Conservation (phyloP, 768 basidiomycete genomes). For the Leccinum sublutescens region DNA sequence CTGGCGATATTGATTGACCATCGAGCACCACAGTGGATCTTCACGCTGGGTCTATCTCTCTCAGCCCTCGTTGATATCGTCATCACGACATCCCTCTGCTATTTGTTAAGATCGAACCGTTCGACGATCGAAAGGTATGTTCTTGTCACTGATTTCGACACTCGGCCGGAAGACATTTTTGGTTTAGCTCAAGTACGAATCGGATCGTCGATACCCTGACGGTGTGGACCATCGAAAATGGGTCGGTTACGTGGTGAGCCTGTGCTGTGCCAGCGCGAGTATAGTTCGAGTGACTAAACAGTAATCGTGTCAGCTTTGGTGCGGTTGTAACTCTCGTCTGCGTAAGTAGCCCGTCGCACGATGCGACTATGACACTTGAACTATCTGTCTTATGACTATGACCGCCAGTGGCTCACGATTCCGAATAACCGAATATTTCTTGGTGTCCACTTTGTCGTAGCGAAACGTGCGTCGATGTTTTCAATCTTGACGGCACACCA, state of each 20-base stretch:
- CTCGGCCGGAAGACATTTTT: not conserved
- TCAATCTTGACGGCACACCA: not conserved
- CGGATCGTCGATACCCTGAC: conserved; percentile 22
- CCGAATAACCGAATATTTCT: conserved; percentile 26
- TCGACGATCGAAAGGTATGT: conserved; percentile 37
- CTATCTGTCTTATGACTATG: not conserved
- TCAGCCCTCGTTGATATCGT: conserved; percentile 46
- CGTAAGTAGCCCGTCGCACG: conserved; percentile 5
- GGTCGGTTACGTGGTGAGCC: conserved; percentile 23
- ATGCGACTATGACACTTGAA: not conserved
- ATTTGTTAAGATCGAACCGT: conserved; percentile 38
- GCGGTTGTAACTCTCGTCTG: conserved; percentile 19
- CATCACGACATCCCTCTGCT: conserved; percentile 44
- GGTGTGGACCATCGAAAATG: conserved; percentile 24
- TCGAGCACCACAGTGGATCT: conserved; percentile 37
- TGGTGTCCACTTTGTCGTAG: conserved; percentile 24
- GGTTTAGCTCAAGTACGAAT: conserved; percentile 13
- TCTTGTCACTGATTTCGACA: not conserved
- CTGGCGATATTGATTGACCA: not conserved
- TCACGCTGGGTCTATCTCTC: conserved; percentile 45
- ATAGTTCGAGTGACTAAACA: not conserved
- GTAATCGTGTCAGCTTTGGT: conserved; percentile 7
- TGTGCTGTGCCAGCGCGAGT: not conserved
- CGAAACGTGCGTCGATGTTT: conserved; percentile 15
- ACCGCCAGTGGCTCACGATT: conserved; percentile 19